Evolutionary conservation across 192 early-diverging fungal genomes (phyloP), one percentile per base, ranked within the genome.

Genomic region (Ambispora gerdemannii): DNA sequence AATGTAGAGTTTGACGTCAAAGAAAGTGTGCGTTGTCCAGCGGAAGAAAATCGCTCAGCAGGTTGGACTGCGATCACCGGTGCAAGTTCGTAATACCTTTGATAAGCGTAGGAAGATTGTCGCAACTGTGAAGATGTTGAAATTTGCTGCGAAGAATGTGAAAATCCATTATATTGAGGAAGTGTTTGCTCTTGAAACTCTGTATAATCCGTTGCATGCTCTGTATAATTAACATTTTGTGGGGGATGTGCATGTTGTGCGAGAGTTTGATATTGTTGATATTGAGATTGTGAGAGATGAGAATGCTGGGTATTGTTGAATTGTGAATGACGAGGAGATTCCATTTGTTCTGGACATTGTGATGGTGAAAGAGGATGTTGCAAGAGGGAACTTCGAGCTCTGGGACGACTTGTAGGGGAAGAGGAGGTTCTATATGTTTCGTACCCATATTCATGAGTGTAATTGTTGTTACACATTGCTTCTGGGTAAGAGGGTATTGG

Each of bases 401-500:
- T 63, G 6, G 61, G 35, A n/a, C 20, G 30, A 2, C 25, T 33
- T 38, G 22, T 38, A 24, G 38, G 15, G 38, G 61, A 33, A 3
- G 33, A 1, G n/a, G 58, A 32, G 4, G 58, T 4, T 17, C 58
- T 60, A 33, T 60, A 60, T 7, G 24, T 19, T n/a, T 24, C 58
- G 38, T 63, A 63, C 24, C 61, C 34, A 63, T 38, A 28, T 34
- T 38, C 20, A 43, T 63, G 61, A 13, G 30, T n/a, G 25, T 60
- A 30, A 60, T 24, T 31, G 32, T 19, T 31, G 25, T 60, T 60
- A 32, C 32, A 60, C 31, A 60, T 1, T 19, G 19, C 30, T 8
- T 34, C 22, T 43, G 38, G 38, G 38, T 43, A 43, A 43, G 38
- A 43, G 38, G 34, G 58, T 60, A 32, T 22, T 8, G 31, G 61